phyloP scores from a whole-genome alignment of 1,139 yeast genomes.

The Blastobotrys buckinghamii region DNA sequence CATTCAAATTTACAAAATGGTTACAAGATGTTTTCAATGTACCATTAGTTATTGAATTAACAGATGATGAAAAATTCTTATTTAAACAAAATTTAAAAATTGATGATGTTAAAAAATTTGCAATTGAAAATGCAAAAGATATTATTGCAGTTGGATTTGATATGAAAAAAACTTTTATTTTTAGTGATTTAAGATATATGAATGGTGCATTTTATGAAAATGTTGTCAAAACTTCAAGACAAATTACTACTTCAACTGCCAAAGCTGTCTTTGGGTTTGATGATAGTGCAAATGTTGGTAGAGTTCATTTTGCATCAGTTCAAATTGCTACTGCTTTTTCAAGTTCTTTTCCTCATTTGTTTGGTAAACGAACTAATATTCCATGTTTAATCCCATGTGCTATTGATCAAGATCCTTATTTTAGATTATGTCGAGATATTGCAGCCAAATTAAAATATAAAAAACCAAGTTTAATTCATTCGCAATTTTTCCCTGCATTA shows the following conservation, averaged over 20 bases:
- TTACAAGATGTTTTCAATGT: slow-evolving; percentile 95
- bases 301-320: slow-evolving; percentile 88
- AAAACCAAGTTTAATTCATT: slow-evolving; percentile 88
- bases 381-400: slow-evolving; percentile 99
- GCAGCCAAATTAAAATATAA: slow-evolving; percentile 86
- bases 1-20: slow-evolving; percentile 95
- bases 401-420: slow-evolving; percentile 98
- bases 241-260: slow-evolving; percentile 93
- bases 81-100: slow-evolving; percentile 88
- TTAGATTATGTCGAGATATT: slow-evolving; percentile 95
- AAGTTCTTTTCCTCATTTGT: slow-evolving; percentile 88
- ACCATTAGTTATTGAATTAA: slow-evolving; percentile 91
- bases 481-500: slow-evolving; percentile 96
- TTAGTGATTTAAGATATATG: slow-evolving; percentile 89
- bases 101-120: slow-evolving; percentile 77
- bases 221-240: slow-evolving; percentile 89
- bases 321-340: slow-evolving; percentile 97
- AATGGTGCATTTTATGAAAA: slow-evolving; percentile 92
- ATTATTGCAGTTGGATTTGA: slow-evolving; percentile 93
- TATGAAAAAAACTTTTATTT: slow-evolving; percentile 89
- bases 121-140: slow-evolving; percentile 77
- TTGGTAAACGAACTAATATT: slow-evolving; percentile 70
- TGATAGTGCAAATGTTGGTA: slow-evolving; percentile 93
- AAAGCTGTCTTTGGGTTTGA: slow-evolving; percentile 97
- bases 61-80: slow-evolving; percentile 96